These are phyloP conservation scores for Albugo laibachii DNA, from an alignment of 352 stramenopile genomes.

Conservation along the genomic window DNA sequence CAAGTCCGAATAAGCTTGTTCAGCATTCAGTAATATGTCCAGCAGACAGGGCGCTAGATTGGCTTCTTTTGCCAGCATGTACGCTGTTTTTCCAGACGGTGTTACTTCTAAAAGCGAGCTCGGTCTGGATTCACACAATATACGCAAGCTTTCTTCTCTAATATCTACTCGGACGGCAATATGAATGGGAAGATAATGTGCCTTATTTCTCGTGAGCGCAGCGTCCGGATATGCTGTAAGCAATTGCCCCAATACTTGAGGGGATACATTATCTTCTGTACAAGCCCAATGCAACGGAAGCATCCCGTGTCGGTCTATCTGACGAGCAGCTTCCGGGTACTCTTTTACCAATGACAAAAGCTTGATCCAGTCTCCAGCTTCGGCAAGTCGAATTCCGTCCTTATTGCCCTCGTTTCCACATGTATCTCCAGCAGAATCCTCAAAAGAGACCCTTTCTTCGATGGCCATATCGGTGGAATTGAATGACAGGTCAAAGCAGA, in stretches of 20 bases:
- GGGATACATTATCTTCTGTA: conserved; percentile 35
- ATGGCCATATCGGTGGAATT: too few relatives aligned
- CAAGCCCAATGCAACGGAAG: conserved; percentile 69
- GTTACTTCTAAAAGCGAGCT: conserved; percentile 52
- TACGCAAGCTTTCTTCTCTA: conserved; percentile 21
- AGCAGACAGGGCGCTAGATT: conserved; percentile 22
- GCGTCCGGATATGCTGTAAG: conserved; percentile 38
- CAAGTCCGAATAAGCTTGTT: conserved; percentile 47
- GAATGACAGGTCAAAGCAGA: too few relatives aligned
- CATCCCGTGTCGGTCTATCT: conserved; percentile 58
- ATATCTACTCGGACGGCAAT: conserved; percentile 34
- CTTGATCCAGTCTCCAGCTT: conserved; percentile 54
- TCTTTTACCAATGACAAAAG: conserved; percentile 44
- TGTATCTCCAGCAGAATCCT: background rate
- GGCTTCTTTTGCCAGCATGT: conserved; percentile 40
- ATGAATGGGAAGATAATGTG: conserved; percentile 44
- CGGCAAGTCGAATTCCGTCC: conserved; percentile 50
- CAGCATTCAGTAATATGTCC: conserved; percentile 33
- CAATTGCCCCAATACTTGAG: conserved; percentile 36
- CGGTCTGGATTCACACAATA: conserved; percentile 40
- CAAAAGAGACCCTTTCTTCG: too few relatives aligned
- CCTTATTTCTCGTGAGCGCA: conserved; percentile 33
- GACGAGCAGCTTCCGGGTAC: conserved; percentile 18
- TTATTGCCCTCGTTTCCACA: conserved; percentile 10
- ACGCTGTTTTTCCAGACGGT: conserved; percentile 41